Evolutionary conservation across 1,139 yeast genomes (phyloP), one percentile per base, ranked within the genome.

Genomic region (Magnusiomyces fungicola): DNA sequence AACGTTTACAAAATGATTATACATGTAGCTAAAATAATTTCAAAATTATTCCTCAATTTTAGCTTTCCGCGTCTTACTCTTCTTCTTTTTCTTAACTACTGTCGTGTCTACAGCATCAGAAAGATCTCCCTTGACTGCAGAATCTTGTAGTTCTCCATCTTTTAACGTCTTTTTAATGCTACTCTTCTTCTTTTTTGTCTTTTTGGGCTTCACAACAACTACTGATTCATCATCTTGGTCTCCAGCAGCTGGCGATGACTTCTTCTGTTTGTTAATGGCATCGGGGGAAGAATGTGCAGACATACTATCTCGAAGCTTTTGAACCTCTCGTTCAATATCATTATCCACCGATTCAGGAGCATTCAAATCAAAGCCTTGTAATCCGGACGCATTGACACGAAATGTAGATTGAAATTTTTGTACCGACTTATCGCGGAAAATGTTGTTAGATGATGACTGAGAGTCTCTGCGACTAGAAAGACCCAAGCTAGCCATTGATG

Each of bases 271-370:
- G 22, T 12, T 30, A 14, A 29, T 21, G 40, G 43, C n/a, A n/a
- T n/a, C n/a, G n/a, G n/a, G n/a, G n/a, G n/a, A n/a, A n/a, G n/a
- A n/a, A n/a, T n/a, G 39, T 45, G 30, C 49, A 33, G 43, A 47
- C 22, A 58, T 51, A 46, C 55, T 54, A 23, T 53, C 49, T 22
- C 64, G 56, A 40, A 61, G 53, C 40, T 52, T 53, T 36, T 58
- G 59, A 16, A 59, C 53, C 32, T 59, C 63, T 25, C 48, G 47
- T 10, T 48, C 43, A 10, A 46, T 45, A 10, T 22, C 45, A 24
- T 21, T 18, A 3, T 46, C 47, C 5, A 18, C 23, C 16, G 44
- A 33, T 29, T 52, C 54, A n/a, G 52, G 49, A 3, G 49, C 34
- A 19, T 46, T 47, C 22, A 51, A 32, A 43, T 54, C 54, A 43